phyloP scores from a whole-genome alignment of 495 filamentous ascomycete species.

The Aspergillus haitiensis region DNA sequence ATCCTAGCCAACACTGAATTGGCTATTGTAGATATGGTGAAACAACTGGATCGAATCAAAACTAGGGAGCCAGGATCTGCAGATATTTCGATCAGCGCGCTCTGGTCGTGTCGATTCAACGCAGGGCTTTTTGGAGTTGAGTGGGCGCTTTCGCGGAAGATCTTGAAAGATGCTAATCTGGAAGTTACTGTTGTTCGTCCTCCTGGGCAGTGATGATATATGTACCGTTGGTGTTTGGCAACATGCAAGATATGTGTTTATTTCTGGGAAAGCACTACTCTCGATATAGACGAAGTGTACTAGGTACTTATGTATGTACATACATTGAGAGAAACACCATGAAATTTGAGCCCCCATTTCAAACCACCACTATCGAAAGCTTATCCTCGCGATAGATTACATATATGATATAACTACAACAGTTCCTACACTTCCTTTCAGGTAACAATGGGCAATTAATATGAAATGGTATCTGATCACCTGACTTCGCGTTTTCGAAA shows the following conservation, averaged over 20 bases:
- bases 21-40: slow-evolving; percentile 42
- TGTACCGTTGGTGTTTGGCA: not conserved
- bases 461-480: slow-evolving; percentile 25
- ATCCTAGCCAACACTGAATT: slow-evolving; percentile 42
- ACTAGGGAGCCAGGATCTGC: slow-evolving; percentile 1
- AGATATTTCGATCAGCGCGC: slow-evolving; percentile 17
- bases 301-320: too few species aligned
- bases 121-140: slow-evolving; percentile 44
- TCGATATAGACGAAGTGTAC: too few species aligned
- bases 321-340: too few species aligned
- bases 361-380: too few species aligned
- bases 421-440: too few species aligned
- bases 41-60: slow-evolving; percentile 27
- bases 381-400: too few species aligned
- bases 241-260: not conserved
- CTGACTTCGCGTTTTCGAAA: slow-evolving; percentile 37
- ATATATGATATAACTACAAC: too few species aligned
- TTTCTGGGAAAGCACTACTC: too few species aligned
- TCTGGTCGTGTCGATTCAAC: slow-evolving; percentile 47
- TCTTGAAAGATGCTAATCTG: slow-evolving; percentile 27
- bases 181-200: slow-evolving; percentile 32
- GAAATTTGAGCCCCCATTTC: too few species aligned
- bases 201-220: slow-evolving; percentile 9
- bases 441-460: not conserved
- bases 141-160: slow-evolving; percentile 30